Conservation (phyloP, 306 rosid species). For the Prunus kanzakura region DNA sequence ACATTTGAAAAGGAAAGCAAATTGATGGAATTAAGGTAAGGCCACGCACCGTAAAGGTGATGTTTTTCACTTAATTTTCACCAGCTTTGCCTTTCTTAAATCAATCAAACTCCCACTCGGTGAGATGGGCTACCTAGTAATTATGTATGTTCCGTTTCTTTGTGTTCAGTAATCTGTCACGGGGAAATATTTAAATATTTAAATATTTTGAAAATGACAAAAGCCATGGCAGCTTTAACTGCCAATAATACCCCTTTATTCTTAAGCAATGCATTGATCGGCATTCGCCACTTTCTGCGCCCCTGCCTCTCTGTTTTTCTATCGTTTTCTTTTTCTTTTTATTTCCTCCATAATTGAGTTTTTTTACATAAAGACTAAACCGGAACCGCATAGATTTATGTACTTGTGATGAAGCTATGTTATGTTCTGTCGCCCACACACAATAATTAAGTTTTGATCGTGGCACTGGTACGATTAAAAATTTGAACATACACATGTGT, state of each 20-base stretch:
- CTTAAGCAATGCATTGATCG: no score
- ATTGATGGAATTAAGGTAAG: background rate
- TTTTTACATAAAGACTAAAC: no score
- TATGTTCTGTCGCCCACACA: no score
- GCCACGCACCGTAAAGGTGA: background rate
- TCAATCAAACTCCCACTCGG: background rate
- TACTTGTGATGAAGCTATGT: no score
- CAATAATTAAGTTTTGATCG: no score
- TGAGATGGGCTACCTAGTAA: conserved; percentile 24
- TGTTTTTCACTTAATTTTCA: background rate
- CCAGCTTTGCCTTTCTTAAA: conserved; percentile 20
- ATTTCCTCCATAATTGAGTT: no score
- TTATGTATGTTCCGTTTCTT: background rate
- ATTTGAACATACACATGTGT: no score
- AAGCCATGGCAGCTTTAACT: conserved; percentile 24
- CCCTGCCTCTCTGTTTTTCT: no score
- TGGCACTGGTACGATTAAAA: no score
- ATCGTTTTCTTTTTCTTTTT: no score
- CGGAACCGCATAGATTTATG: no score
- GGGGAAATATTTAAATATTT: background rate
- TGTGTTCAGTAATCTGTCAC: conserved; percentile 13
- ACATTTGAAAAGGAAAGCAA: background rate
- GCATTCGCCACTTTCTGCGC: no score
- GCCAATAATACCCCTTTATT: conserved; percentile 22
- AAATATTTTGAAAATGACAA: conserved; percentile 5